phyloP scores from a whole-genome alignment of 768 basidiomycete genomes.

The Lactifluus echinatus region DNA sequence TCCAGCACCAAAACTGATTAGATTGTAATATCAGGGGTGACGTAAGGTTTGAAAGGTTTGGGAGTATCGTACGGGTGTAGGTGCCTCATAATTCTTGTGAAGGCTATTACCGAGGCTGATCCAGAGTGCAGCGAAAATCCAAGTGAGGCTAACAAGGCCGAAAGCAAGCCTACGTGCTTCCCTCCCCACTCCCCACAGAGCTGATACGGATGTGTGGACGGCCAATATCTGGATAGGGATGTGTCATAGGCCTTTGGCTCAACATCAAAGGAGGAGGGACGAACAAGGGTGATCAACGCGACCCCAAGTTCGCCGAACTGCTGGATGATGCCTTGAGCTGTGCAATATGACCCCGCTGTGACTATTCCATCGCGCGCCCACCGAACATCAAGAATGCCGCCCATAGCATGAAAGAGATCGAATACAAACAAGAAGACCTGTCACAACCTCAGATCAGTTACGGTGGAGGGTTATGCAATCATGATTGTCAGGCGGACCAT shows the following conservation, averaged over 20 bases:
- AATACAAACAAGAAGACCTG: conserved; percentile 25
- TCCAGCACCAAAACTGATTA: conserved; percentile 36
- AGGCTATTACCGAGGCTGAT: conserved; percentile 22
- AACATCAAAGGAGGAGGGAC: neutral
- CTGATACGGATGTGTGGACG: neutral
- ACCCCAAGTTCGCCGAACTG: conserved; percentile 37
- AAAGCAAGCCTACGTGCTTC: neutral
- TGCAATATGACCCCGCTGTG: conserved; percentile 29
- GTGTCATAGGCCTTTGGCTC: neutral
- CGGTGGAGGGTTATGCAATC: neutral
- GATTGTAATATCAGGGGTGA: conserved; percentile 10
- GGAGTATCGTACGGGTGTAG: conserved; percentile 29
- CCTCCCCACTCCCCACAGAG: neutral
- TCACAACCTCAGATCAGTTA: conserved; percentile 15
- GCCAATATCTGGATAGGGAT: neutral
- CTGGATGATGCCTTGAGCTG: conserved; percentile 33
- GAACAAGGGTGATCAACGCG: conserved; percentile 35
- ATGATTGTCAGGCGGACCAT: neutral
- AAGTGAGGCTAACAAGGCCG: conserved; percentile 2
- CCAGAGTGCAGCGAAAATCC: neutral
- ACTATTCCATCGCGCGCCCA: conserved; percentile 35
- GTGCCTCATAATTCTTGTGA: conserved; percentile 25
- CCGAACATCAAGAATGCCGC: conserved; percentile 31
- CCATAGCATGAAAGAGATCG: conserved; percentile 33
- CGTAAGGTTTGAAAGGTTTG: neutral